These are phyloP conservation scores for Saprolegnia diclina DNA, from an alignment of 352 stramenopile species.

Conservation along the genomic window DNA sequence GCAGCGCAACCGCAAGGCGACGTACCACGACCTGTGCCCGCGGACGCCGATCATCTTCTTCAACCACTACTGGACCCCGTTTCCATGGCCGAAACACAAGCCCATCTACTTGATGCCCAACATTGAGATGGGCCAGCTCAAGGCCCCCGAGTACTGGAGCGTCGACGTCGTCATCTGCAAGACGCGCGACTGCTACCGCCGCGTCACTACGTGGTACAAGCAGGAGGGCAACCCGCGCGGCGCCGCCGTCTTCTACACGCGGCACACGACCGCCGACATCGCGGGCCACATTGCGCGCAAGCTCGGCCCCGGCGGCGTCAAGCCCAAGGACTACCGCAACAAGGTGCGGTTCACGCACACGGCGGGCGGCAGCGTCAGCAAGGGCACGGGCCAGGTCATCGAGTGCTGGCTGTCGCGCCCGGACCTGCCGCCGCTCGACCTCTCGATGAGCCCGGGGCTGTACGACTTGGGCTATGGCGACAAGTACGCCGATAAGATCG, in stretches of 20 bases:
- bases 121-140: constrained; percentile 8
- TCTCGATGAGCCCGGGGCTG: constrained; percentile 31
- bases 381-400: constrained; percentile 35
- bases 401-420: constrained; percentile 37
- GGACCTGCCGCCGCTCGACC: constrained; percentile 30
- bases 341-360: constrained; percentile 42
- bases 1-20: neutral
- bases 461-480: constrained; percentile 37
- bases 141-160: constrained; percentile 2
- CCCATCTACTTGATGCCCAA: constrained; percentile 17
- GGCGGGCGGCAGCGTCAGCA: constrained; percentile 42
- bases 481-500: constrained; percentile 26
- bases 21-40: constrained; percentile 17
- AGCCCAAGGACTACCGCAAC: constrained; percentile 36
- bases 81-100: neutral
- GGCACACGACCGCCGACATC: constrained; percentile 24
- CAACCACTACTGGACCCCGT: constrained; percentile 8
- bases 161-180: constrained; percentile 11
- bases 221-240: constrained; percentile 11
- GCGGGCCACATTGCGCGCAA: constrained; percentile 24
- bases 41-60: constrained; percentile 2
- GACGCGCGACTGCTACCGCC: constrained; percentile 13
- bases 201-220: constrained; percentile 7
- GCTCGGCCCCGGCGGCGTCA: constrained; percentile 3
- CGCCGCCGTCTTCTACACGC: constrained; percentile 13